Base-by-base conservation (phyloP, 2,329 filamentous ascomycete genomes). In the Fusarium sambucinum region DNA sequence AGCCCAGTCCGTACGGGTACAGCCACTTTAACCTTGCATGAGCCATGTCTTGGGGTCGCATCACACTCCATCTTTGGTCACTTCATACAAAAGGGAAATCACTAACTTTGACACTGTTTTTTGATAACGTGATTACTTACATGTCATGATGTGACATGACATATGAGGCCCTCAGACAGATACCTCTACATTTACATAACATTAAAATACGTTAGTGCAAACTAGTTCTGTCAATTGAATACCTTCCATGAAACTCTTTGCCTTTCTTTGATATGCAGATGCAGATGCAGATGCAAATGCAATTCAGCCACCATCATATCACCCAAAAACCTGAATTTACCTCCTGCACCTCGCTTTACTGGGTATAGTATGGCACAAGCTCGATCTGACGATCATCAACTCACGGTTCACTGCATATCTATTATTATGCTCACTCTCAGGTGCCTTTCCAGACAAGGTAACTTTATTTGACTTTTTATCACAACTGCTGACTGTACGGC, bases 1-100 rank as follows among this genome's bases (percentile, higher is more conserved):
- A 63, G 66, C 66, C 66, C 56, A 53, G 58, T 42, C 48, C 37
- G 46, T 50, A 50, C n/a, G 21, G 41, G 63, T 63, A 69, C 53
- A 66, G 66, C 66, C 66, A 68, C 65, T 44, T 25, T 57, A 40
- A 27, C 33, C 46, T 46, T 56, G 33, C 37, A 53, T 58, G 33
- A 23, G 29, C 17, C 41, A n/a, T 48, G 41, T 59, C 38, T 41
- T 41, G 21, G 19, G 23, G 60, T 63, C 33, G 47, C 46, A 47
- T 62, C 59, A 63, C 55, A 45, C n/a, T 32, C 47, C 38, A n/a
- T 37, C 30, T 44, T 40, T 44, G 23, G 25, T 27, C 25, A n/a
- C 3, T 44, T 42, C 14, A 42, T 16, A 42, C 14, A 27, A n/a
- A 6, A 44, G 17, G 29, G 41, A 44, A 44, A 19, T 45, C 41